These are phyloP conservation scores for Candida palmyrensis DNA, from an alignment of 805 yeast genomes.

Conservation along the genomic window DNA sequence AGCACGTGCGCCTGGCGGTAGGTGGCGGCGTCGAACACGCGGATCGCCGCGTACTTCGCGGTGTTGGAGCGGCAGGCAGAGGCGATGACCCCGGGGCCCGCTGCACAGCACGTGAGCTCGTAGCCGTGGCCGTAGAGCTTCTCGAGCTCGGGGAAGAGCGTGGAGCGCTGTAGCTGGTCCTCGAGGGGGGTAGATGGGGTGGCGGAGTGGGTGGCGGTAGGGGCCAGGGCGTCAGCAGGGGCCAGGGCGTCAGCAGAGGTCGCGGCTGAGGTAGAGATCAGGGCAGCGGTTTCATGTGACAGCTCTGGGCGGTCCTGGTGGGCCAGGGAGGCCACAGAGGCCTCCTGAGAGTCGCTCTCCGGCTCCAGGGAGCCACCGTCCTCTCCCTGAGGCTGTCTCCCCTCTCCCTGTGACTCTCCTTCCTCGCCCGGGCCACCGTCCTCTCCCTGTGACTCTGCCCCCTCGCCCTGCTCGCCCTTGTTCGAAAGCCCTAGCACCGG, in stretches of 20 bases:
- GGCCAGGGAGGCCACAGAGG: conserved; percentile 7
- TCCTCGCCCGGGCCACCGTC: conserved; percentile 27
- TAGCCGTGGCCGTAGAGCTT: conserved; percentile 97
- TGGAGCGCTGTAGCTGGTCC: conserved; percentile 84
- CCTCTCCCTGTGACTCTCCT: conserved; percentile 21
- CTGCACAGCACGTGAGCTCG: conserved; percentile 78
- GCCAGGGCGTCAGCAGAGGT: neutral
- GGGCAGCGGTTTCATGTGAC: conserved; percentile 34
- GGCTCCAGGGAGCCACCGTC: conserved; percentile 21
- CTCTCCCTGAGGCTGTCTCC: conserved; percentile 14
- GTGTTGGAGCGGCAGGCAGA: conserved; percentile 90
- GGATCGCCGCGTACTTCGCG: conserved; percentile 76
- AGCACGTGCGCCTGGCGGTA: conserved; percentile 45
- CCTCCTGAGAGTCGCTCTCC: conserved; percentile 28
- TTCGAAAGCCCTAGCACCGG: conserved; percentile 94
- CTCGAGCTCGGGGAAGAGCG: conserved; percentile 93
- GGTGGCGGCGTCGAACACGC: conserved; percentile 64
- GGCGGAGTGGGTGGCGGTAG: too few species aligned
- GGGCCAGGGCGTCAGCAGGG: too few species aligned
- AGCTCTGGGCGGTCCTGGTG: conserved; percentile 10
- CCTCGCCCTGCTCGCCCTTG: conserved; percentile 56
- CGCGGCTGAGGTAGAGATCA: conserved; percentile 42
- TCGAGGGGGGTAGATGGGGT: too few species aligned
- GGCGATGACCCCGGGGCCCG: conserved; percentile 68
- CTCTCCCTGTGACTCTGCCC: conserved; percentile 14